Percentiles rank a stretch among this genome's conserved stretches.
These are phyloP conservation scores for Nakaseomyces nivariensis DNA, from an alignment of 1,139 yeast genomes.

Conservation along the genomic window DNA sequence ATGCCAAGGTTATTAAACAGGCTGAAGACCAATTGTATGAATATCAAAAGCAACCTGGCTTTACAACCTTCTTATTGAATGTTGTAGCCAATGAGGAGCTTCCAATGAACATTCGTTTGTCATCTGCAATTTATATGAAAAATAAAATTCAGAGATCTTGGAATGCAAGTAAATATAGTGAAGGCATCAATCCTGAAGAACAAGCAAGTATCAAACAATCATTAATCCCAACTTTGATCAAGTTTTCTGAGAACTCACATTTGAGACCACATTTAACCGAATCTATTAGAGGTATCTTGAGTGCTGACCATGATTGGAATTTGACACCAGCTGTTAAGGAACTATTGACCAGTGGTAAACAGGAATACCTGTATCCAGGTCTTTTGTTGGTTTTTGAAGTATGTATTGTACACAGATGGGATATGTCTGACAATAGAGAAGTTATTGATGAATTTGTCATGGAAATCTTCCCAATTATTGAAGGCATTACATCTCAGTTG, in stretches of 20 bases:
- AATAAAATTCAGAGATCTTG: conserved; percentile 52
- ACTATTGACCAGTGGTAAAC: conserved; percentile 39
- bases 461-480: conserved; percentile 48
- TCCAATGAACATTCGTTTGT: conserved; percentile 42
- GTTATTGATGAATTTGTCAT: conserved; percentile 39
- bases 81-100: conserved; percentile 41
- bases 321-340: conserved; percentile 29
- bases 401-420: conserved; percentile 50
- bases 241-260: conserved; percentile 32
- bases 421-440: conserved; percentile 37
- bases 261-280: conserved; percentile 57
- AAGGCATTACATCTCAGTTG: conserved; percentile 38
- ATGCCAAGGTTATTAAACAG: conserved; percentile 48
- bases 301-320: conserved; percentile 37
- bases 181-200: conserved; percentile 41
- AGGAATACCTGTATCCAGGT: conserved; percentile 48
- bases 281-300: conserved; percentile 53
- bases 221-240: conserved; percentile 40
- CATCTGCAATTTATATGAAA: conserved; percentile 61
- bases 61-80: conserved; percentile 47
- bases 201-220: conserved; percentile 43
- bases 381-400: conserved; percentile 48
- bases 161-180: conserved; percentile 34
- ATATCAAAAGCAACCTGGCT: conserved; percentile 47
- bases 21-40: conserved; percentile 61